Base-by-base conservation (phyloP, 352 stramenopile species). In the Phytophthora agathidicida region DNA sequence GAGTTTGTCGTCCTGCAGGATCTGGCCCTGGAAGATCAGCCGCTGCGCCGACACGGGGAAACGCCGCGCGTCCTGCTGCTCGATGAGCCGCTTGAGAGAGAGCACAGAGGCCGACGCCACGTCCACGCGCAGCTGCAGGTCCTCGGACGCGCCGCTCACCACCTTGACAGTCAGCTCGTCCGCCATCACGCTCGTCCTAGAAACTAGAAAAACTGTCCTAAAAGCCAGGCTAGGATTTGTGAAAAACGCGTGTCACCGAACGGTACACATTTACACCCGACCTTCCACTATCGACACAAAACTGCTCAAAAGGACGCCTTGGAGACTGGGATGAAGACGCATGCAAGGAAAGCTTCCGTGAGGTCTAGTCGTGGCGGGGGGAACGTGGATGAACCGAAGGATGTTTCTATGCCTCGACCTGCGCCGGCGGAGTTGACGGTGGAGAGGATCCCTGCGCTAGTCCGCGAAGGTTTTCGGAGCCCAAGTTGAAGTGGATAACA, bases 21-120 rank as follows among this genome's bases (percentile, higher is more conserved):
- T 91, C 56, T 92, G 83, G 14, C 86, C 86, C 59, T 95, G 83
- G 65, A 95, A 95, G 52, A 95, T 95, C 31, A 95, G 69, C 8
- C 86, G 86, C 71, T 95, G 86, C 14, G 81, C 79, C 17, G 71
- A 66, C 10, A 85, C 70, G 2, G 83, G 81, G 55, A 88, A 94
- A 17, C 77, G 81, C 39, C 44, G 52, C 27, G 64, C 46, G 42
- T 89, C 71, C 48, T 88, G 68, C 57, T 75, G 57, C 61, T 91
- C 73, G 24, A 92, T 75, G 24, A 73, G 55, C 49, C 80, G 67
- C 71, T 94, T 94, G 19, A 94, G 78, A 17, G 56, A 41, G 23
- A 75, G 65, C 42, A 94, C 86, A 1, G 86, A 83, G 24, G 75
- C 58, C 19, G 59, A 50, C 14, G 69, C 51, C 46, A 89, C 44